Conservation (phyloP, 1,284 basidiomycete species). For the Moesziomyces antarcticus region DNA sequence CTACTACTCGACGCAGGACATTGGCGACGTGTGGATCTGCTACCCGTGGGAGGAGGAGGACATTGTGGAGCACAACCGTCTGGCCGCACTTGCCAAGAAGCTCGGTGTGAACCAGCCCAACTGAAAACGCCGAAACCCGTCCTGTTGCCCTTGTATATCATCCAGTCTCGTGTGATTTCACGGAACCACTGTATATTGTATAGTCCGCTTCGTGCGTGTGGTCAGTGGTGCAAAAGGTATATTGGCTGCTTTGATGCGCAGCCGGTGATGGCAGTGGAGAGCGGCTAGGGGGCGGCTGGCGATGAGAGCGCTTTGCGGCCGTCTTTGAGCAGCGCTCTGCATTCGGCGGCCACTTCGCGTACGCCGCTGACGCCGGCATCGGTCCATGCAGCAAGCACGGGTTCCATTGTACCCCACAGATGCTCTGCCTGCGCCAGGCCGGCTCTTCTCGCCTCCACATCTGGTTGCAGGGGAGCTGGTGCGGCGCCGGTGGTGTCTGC, state of each 20-base stretch:
- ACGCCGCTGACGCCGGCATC: conserved; percentile 52
- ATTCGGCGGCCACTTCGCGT: conserved; percentile 52
- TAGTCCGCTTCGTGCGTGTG: background rate
- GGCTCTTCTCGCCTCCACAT: conserved; percentile 11
- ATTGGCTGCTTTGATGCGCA: background rate
- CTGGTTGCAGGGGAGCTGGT: background rate
- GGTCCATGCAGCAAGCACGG: conserved; percentile 52
- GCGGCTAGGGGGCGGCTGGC: background rate
- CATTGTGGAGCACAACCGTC: conserved; percentile 66
- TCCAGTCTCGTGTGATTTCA: conserved; percentile 12
- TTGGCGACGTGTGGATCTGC: conserved; percentile 65
- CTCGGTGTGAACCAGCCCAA: conserved; percentile 50
- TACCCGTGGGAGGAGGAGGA: conserved; percentile 67
- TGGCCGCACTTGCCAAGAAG: conserved; percentile 64
- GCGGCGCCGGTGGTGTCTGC: background rate
- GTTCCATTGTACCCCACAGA: conserved; percentile 53
- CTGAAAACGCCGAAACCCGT: background rate
- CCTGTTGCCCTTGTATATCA: conserved; percentile 30
- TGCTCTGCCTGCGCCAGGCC: conserved; percentile 52
- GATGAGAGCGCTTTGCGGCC: conserved; percentile 24
- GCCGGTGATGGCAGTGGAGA: no score
- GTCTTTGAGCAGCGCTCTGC: conserved; percentile 49
- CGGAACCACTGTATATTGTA: conserved; percentile 31
- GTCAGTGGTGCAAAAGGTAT: background rate
- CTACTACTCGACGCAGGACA: conserved; percentile 66